Evolutionary conservation across 768 basidiomycete genomes (phyloP), one percentile per base, ranked within the genome.

Genomic region (Rhodotorula babjevae): DNA sequence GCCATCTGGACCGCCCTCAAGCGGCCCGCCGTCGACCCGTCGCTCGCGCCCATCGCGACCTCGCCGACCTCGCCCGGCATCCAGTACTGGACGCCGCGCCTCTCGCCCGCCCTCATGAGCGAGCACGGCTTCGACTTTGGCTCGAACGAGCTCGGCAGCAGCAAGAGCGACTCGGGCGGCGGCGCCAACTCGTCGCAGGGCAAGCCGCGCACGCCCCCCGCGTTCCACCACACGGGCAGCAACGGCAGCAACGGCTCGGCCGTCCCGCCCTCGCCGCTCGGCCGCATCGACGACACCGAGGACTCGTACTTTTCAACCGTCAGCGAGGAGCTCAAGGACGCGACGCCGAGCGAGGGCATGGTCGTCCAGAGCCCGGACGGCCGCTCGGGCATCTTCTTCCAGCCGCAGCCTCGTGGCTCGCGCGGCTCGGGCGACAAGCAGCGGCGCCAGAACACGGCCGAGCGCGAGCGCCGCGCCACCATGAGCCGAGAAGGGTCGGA

Each of bases 341-440:
- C 86, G 7, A 88, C 90, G 0, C 88, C 90, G 9, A 89, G 90
- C 11, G 90, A 91, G 19, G 94, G 94, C 0, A 85, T 95, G 14
- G 86, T 97, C 63, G 90, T 98, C 50, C 91, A 94, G 76, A 91
- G 89, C 78, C 92, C 93, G 3, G 93, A 95, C 80, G 95, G 95
- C 0, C 88, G 92, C 76, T 86, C 91, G n/a, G 95, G 93, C 19
- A 94, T 99, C 68, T 91, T 93, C 83, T 99, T 98, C 82, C 90
- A 93, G 73, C 95, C 94, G 3, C 80, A 81, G 53, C 71, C 69
- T 7, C 58, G 72, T 16, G 23, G 50, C 15, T 9, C 36, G 44
- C 55, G 68, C 1, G 33, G 40, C 11, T 59, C 67, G 21, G 59
- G 40, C 15, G 71, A 66, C 63, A 66, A 71, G 61, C 61, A 55